A percentile compares a stretch with the other conserved stretches of the same genome.
Evolutionary conservation across 2,329 filamentous ascomycete genomes (phyloP).

Genomic region (Saccharata proteae): DNA sequence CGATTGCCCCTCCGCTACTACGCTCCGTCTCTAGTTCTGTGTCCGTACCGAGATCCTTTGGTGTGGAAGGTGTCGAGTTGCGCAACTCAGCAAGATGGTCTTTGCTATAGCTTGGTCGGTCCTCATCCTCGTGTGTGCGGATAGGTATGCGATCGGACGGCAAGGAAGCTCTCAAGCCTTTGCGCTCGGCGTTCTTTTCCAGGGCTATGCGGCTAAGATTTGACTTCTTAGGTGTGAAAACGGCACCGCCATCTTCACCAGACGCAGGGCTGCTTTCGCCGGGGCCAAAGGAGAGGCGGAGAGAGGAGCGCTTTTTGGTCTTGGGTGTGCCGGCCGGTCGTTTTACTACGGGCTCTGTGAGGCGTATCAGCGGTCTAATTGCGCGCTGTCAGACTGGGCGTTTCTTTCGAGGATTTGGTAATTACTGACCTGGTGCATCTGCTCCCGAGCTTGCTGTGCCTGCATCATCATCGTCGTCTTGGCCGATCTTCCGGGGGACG

Average conservation of each 20-base stretch:
- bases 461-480: slow-evolving; percentile 40
- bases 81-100: slow-evolving; percentile 79
- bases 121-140: slow-evolving; percentile 41
- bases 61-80: slow-evolving; percentile 73
- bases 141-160: slow-evolving; percentile 39
- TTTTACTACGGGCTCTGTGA: slow-evolving; percentile 39
- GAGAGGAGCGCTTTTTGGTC: slow-evolving; percentile 57
- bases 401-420: slow-evolving; percentile 6
- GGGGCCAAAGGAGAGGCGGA: slow-evolving; percentile 67
- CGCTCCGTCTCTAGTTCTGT: too few relatives aligned
- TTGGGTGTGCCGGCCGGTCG: slow-evolving; percentile 37
- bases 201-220: slow-evolving; percentile 51
- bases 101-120: slow-evolving; percentile 69
- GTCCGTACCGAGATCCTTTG: slow-evolving; percentile 44
- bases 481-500: slow-evolving; percentile 68
- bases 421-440: slow-evolving; percentile 30
- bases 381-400: slow-evolving; percentile 2
- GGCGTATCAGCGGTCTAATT: slow-evolving; percentile 29
- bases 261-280: slow-evolving; percentile 44
- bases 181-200: slow-evolving; percentile 55
- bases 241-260: slow-evolving; percentile 43
- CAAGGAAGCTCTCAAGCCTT: slow-evolving; percentile 34
- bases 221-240: slow-evolving; percentile 51
- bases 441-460: slow-evolving; percentile 19
- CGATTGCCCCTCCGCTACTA: slow-evolving; percentile 26